Base-by-base conservation (phyloP, 2,329 filamentous ascomycete genomes). In the Neopestalotiopsis clavispora region DNA sequence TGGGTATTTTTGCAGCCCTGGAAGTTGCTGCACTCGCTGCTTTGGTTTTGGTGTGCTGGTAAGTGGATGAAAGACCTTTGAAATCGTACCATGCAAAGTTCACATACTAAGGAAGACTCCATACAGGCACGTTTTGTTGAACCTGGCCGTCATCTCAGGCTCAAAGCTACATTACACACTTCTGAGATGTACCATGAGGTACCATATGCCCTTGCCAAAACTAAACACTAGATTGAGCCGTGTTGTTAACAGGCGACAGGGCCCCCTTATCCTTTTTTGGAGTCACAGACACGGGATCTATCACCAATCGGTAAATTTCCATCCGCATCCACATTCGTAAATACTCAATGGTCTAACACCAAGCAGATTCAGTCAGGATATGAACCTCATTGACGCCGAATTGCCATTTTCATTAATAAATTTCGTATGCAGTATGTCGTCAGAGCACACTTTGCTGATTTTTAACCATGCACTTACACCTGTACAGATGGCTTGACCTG, bases 401-500 rank as follows among this genome's bases (percentile, higher is more conserved):
- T 61, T 69, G 6, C 66, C 66, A 2, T 62, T 67, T 17, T 61
- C 66, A 9, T 28, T 67, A 9, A 62, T 67, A 6, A 61, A 61
- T 42, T 62, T 67, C 28, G 34, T 67, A 30, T 57, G 45, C 49
- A 66, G 63, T 66, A 66, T 23, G 52, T 61, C 34, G 28, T 58
- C 14, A 34, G 12, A 28, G 4, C 20, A 13, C 10, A 13, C 32
- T 52, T 45, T n/a, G 9, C 42, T 65, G 34, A 28, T 28, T 28
- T 28, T 28, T 28, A 30, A n/a, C 23, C 20, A 20, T 49, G 20
- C 14, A 52, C 62, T 65, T 12, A 65, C 20, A 13, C 7, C 52
- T 14, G 40, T 10, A 10, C 57, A 80, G 81, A 83, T 52, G 75
- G 81, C 42, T 80, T 81, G 62, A 83, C 81, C 28, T 67, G 66